Conservation (phyloP, 495 filamentous ascomycete species). For the Aspergillus avenaceus region DNA sequence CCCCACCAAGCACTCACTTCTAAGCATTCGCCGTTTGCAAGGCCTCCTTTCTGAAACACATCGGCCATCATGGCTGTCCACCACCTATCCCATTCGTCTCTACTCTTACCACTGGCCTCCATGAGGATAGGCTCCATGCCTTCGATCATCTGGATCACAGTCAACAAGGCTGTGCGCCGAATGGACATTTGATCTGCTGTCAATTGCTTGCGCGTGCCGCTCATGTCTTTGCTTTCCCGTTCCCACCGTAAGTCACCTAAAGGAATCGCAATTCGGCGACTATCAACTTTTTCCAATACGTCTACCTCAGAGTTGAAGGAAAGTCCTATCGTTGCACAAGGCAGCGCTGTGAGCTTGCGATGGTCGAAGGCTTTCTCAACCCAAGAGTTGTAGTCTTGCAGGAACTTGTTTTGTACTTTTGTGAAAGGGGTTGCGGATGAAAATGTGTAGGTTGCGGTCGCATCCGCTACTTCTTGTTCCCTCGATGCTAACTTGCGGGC, state of each 20-base stretch:
- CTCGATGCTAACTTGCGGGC: conserved; percentile 48
- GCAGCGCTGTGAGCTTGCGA: conserved; percentile 65
- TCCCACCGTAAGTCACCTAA: conserved; percentile 88
- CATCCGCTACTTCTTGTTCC: conserved; percentile 57
- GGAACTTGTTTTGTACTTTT: conserved; percentile 70
- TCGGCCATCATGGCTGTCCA: conserved; percentile 81
- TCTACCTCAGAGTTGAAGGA: conserved; percentile 78
- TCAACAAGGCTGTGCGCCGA: conserved; percentile 72
- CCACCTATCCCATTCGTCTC: conserved; percentile 92
- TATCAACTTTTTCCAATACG: conserved; percentile 62
- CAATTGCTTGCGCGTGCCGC: conserved; percentile 43
- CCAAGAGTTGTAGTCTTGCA: conserved; percentile 84
- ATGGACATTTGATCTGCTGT: conserved; percentile 71
- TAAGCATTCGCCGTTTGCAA: conserved; percentile 81
- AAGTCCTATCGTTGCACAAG: conserved; percentile 76
- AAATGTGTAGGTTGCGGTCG: conserved; percentile 75
- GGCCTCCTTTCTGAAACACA: conserved; percentile 72
- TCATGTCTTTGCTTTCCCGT: conserved; percentile 50
- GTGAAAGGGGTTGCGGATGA: conserved; percentile 78
- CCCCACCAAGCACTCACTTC: conserved; percentile 97
- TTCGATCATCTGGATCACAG: conserved; percentile 84
- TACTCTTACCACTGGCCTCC: conserved; percentile 77
- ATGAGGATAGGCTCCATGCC: conserved; percentile 78
- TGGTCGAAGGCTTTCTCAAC: conserved; percentile 70
- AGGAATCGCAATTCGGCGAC: conserved; percentile 76